Evolutionary conservation across 2,329 filamentous ascomycete genomes (phyloP).

Genomic region (Leptographium wingfieldii): DNA sequence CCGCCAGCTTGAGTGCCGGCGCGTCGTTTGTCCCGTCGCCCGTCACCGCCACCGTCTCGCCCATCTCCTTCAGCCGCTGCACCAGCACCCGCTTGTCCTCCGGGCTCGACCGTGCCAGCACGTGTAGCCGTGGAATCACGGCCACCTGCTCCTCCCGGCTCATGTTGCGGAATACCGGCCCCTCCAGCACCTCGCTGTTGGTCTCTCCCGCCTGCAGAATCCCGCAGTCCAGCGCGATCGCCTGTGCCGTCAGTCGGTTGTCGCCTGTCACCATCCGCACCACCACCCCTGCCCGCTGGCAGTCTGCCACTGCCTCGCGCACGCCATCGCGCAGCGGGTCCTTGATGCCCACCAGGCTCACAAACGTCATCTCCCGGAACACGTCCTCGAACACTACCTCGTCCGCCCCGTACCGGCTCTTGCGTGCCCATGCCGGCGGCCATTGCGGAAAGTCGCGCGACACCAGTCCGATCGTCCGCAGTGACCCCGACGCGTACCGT

Average conservation of each 20-base stretch:
- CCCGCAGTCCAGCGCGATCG: conserved; percentile 67
- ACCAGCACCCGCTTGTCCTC: conserved; percentile 68
- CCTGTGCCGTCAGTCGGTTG: conserved; percentile 66
- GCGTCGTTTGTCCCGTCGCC: conserved; percentile 79
- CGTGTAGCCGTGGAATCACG: conserved; percentile 56
- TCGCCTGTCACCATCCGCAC: conserved; percentile 82
- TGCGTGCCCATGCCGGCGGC: conserved; percentile 55
- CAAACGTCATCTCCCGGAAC: conserved; percentile 53
- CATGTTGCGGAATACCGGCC: conserved; percentile 64
- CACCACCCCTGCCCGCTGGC: conserved; percentile 63
- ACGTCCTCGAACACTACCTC: conserved; percentile 55
- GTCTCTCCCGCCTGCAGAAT: conserved; percentile 53
- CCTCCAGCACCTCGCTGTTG: conserved; percentile 49
- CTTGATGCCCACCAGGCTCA: conserved; percentile 67
- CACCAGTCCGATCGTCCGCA: conserved; percentile 73
- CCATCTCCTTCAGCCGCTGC: conserved; percentile 55
- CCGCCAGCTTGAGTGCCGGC: conserved; percentile 66
- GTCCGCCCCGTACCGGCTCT: conserved; percentile 31
- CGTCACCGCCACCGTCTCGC: conserved; percentile 70
- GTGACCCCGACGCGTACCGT: conserved; percentile 64
- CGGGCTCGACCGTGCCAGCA: conserved; percentile 61
- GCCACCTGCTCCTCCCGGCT: conserved; percentile 51
- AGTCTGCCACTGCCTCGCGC: conserved; percentile 57
- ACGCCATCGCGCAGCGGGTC: conserved; percentile 67
- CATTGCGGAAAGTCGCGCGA: conserved; percentile 77